Conservation (phyloP, 2,329 filamentous ascomycete genomes). For the Ampelomyces quisqualis region DNA sequence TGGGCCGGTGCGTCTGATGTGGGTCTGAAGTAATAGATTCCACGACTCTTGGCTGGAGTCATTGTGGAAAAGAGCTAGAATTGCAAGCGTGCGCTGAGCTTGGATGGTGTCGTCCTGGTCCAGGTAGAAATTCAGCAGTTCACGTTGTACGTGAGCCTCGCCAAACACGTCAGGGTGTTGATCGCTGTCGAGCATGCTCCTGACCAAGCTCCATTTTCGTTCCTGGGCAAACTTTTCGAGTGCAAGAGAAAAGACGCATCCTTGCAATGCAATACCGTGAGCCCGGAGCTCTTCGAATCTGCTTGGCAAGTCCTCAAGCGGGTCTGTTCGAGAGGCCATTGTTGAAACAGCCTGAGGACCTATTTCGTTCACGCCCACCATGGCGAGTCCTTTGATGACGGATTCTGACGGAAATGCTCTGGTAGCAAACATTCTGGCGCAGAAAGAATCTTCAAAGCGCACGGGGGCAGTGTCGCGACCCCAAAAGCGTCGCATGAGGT, state of each 20-base stretch:
- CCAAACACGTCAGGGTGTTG: constrained; percentile 66
- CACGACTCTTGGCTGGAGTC: constrained; percentile 44
- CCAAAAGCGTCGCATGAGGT: constrained; percentile 38
- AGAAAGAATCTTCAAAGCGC: constrained; percentile 61
- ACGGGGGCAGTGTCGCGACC: constrained; percentile 50
- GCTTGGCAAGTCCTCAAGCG: constrained; percentile 56
- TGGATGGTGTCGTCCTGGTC: constrained; percentile 53
- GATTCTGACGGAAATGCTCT: constrained; percentile 71
- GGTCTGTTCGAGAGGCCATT: constrained; percentile 66
- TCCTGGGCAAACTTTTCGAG: constrained; percentile 64
- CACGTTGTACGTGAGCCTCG: constrained; percentile 56
- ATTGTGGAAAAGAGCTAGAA: constrained; percentile 50
- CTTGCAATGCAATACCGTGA: constrained; percentile 62
- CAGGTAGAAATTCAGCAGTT: constrained; percentile 56
- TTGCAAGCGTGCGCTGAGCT: constrained; percentile 58
- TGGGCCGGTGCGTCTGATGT: constrained; percentile 33
- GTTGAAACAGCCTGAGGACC: constrained; percentile 77
- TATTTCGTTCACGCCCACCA: constrained; percentile 70
- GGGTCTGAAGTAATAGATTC: constrained; percentile 52
- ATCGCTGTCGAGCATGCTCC: constrained; percentile 58
- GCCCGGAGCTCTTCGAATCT: constrained; percentile 63
- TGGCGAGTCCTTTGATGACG: constrained; percentile 67
- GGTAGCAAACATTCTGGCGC: constrained; percentile 79
- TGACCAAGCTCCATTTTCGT: constrained; percentile 55
- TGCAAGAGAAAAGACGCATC: constrained; percentile 65